Evolutionary conservation across 495 filamentous ascomycete species (phyloP), one percentile per base, ranked within the genome.

Genomic region (Hyaloscypha hepaticicola): DNA sequence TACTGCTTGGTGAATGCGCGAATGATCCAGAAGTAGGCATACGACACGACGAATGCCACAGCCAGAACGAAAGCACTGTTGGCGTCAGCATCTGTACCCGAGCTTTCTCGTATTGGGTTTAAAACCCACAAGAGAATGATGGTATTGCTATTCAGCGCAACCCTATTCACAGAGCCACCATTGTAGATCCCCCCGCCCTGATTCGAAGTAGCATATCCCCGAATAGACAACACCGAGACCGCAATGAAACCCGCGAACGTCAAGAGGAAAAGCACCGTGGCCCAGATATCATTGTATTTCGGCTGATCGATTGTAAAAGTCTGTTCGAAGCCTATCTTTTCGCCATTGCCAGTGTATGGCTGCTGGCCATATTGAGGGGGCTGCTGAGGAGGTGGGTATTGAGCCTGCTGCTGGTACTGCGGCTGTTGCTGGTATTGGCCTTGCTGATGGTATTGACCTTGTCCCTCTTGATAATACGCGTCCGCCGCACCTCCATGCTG

Each of bases 281-380:
- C 92, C 93, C 92, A 96, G 6, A 92, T 59, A 70, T 97, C 93
- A 69, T 97, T 90, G 73, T 81, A 96, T 71, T 95, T 96, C 14
- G 93, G 93, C 62, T 86, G 86, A 61, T 91, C 83, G 41, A 97
- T 71, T 74, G 85, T 86, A 77, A 97, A 97, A 0, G 84, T 83
- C 70, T 96, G 82, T 19, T 94, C 87, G 69, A 93, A 97, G 19
- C 78, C 82, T 16, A 45, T 45, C 14, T 90, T 82, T 58, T 80
- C 76, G 29, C 60, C 69, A 28, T 22, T 19, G 25, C 55, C 56
- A n/a, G 41, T n/a, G 3, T 31, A 1, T 6, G 38, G 50, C 26
- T 53, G 34, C 5, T 55, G 33, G 38, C 29, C 55, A 51, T 69
- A 60, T 31, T 53, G 33, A 0, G 63, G 64, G 29, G 59, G 53